Base-by-base conservation (phyloP, 768 basidiomycete species). In the Rhodotorula toruloides region DNA sequence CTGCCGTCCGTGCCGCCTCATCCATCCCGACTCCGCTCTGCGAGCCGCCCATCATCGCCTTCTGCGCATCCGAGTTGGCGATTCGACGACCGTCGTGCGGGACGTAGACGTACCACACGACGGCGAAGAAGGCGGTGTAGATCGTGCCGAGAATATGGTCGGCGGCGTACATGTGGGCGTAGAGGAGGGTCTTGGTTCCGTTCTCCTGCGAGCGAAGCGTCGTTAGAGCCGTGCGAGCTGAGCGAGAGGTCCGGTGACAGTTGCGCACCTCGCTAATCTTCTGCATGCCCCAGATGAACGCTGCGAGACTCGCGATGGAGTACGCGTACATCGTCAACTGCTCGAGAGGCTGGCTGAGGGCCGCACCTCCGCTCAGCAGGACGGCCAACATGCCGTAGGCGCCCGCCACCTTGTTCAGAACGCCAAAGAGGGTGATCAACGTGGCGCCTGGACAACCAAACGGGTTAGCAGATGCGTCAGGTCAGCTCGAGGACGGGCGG, bases 401-500 rank as follows among this genome's bases (percentile, higher is more conserved):
- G 56, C 96, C 60, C 27, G 96, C 93, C 55, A 93, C 94, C 80
- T 99, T 99, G 83, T 99, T 99, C 71, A 99, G 81, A 58, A 91
- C 89, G 19, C 89, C 90, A 73, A 99, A 97, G 54, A 94, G 83
- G 31, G 96, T 82, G 65, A 88, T 86, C 62, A 98, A 82, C 53
- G 84, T 88, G 65, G 90, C 91, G 54, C 91, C 81, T 80, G 68
- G n/a, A 29, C 17, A 25, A 29, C 31, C 25, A 48, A 12, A 8
- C 13, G 16, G 22, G 16, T 25, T 9, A 46, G 25, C 44, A 17
- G 34, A 39, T 22, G 21, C 44, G 16, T 22, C 17, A 49, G 29
- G 48, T 29, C 10, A 16, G 8, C 17, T 14, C 3, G 11, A 17
- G 9, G 36, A n/a, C 22, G 22, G 22, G 22, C 13, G 19, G 36